Conservation (phyloP, 225 moss, liverwort and hornwort genomes). For the Climacium dendroides region DNA sequence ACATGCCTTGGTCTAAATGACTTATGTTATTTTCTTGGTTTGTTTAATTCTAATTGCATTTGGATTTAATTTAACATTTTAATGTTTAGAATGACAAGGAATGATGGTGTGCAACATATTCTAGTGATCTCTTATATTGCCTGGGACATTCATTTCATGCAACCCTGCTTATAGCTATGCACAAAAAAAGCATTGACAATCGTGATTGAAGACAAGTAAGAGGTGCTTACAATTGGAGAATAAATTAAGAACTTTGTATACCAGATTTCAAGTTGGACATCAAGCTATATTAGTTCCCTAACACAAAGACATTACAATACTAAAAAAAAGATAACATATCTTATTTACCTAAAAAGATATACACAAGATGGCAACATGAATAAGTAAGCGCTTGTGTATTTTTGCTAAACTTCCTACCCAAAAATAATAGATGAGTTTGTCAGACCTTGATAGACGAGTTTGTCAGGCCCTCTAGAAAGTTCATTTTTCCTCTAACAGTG, state of each 20-base stretch:
- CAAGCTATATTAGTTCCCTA: background rate
- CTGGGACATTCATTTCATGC: too few species aligned
- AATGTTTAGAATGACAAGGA: background rate
- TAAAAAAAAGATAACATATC: background rate
- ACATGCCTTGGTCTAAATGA: background rate
- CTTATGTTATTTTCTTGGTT: fast-evolving
- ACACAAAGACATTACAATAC: background rate
- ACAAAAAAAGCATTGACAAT: background rate
- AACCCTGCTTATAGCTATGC: too few species aligned
- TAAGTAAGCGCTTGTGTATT: background rate
- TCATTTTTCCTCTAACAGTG: background rate
- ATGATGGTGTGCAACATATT: background rate
- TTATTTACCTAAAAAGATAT: background rate
- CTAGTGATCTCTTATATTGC: too few species aligned
- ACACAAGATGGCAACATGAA: fast-evolving
- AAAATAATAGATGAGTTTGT: background rate
- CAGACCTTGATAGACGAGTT: background rate
- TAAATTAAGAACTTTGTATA: background rate
- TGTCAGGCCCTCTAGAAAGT: too few species aligned
- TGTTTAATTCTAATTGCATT: background rate
- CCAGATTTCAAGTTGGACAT: background rate
- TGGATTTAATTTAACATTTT: background rate
- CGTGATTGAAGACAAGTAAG: background rate
- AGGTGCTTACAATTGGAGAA: fast-evolving
- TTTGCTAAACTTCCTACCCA: fast-evolving